phyloP scores from a whole-genome alignment of 208 protist genomes.

The Leptomonas seymouri region DNA sequence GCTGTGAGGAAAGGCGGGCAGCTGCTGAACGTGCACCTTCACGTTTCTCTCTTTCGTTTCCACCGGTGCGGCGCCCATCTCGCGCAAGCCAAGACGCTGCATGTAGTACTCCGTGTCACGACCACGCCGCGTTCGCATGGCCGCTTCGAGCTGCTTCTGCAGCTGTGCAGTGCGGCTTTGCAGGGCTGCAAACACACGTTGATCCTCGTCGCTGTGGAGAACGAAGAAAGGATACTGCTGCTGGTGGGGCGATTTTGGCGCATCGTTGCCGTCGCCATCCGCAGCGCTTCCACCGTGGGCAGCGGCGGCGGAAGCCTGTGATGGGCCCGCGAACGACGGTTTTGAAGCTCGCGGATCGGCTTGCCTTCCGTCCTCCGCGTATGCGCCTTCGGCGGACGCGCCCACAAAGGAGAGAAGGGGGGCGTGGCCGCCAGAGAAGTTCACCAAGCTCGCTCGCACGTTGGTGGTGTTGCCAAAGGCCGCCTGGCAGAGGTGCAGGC shows the following conservation, averaged over 20 bases:
- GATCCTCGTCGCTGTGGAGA: conserved; percentile 48
- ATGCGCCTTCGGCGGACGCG: neutral
- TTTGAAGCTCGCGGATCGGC: neutral
- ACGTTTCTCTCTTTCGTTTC: neutral
- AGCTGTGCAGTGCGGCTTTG: conserved; percentile 59
- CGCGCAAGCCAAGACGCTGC: conserved; percentile 35
- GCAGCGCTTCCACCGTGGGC: neutral
- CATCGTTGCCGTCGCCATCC: neutral
- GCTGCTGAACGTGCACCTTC: conserved; percentile 6
- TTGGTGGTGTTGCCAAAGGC: conserved; percentile 23
- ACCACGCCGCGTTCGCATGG: conserved; percentile 28
- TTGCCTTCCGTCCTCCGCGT: neutral
- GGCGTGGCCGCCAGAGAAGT: neutral
- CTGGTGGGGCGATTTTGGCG: neutral
- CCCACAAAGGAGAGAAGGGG: conserved; percentile 12
- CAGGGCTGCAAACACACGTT: conserved; percentile 49
- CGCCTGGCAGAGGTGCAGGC: conserved; percentile 59
- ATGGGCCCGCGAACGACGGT: neutral
- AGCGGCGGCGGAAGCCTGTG: neutral
- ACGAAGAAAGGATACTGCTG: conserved; percentile 9
- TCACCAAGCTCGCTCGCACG: conserved; percentile 10
- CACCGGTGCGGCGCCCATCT: conserved; percentile 10
- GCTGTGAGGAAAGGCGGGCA: neutral
- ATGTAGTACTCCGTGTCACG: conserved; percentile 65
- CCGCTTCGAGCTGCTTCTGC: conserved; percentile 53